A percentile compares a stretch with the other conserved stretches of the same genome.
Evolutionary conservation across 257 asterid genomes (phyloP).

Genomic region (Nicotiana otophora): DNA sequence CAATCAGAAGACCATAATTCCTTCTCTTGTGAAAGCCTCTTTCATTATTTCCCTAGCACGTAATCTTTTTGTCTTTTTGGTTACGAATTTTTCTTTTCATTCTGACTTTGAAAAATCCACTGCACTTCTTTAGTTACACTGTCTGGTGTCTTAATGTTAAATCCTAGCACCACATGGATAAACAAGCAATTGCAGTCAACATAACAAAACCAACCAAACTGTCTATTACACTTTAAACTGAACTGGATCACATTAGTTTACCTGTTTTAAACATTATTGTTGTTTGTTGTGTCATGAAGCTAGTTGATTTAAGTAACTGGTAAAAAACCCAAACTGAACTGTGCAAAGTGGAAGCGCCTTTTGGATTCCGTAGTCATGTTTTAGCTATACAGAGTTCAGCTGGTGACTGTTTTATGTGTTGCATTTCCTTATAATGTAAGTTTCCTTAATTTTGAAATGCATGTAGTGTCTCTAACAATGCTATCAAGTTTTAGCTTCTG

Average conservation of each 20-base stretch:
- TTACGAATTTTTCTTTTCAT: neutral
- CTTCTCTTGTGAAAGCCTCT: neutral
- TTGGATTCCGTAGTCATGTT: neutral
- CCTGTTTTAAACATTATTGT: neutral
- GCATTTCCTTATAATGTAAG: neutral
- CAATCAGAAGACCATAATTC: neutral
- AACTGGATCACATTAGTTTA: neutral
- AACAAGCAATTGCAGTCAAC: neutral
- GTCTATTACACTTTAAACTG: neutral
- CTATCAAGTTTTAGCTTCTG: conserved; percentile 1
- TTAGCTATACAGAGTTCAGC: neutral
- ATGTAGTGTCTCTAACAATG: neutral
- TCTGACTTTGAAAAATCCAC: neutral
- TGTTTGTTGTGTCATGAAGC: neutral
- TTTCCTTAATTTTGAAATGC: neutral
- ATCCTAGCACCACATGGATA: neutral
- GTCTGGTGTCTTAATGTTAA: neutral
- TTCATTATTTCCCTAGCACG: neutral
- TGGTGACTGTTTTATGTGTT: neutral
- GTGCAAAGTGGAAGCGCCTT: neutral
- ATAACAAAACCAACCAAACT: neutral
- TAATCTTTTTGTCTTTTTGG: neutral
- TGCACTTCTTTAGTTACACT: neutral
- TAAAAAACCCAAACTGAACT: neutral
- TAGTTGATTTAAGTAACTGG: neutral